Base-by-base conservation (phyloP, 2,329 filamentous ascomycete genomes). In the Fusarium napiforme region DNA sequence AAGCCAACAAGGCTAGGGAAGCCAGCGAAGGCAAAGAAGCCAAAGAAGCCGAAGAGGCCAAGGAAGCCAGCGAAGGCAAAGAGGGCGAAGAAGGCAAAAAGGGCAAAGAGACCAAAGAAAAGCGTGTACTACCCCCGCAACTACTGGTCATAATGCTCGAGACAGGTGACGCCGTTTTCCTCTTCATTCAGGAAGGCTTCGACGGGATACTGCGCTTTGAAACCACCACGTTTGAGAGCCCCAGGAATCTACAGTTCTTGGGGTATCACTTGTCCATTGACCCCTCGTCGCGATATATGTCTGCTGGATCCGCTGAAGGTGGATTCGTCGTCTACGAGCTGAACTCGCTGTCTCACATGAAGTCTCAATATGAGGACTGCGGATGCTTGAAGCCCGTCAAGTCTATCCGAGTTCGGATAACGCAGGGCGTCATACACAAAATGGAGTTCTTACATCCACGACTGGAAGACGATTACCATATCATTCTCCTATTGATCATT, bases 401-500 rank as follows among this genome's bases (percentile, higher is more conserved):
- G 67, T 81, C 80, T 1, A 80, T 76, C 43, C 78, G 82, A 23
- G 78, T 84, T 23, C 84, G 87, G 15, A 73, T 81, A 15, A 84
- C 94, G 12, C 88, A 91, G 12, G 95, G 93, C 2, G 86, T 91
- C n/a, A 93, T 98, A 62, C 87, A 96, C 76, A 93, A 94, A 75
- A 91, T 98, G 86, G 93, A 95, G 28, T 99, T 98, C 73, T 86
- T 99, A 6, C 90, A 93, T 67, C 93, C 95, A 12, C 86, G 87
- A 15, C 82, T 87, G 1, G 87, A 90, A 60, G 91, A 95, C 68
- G 87, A 90, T 15, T 86, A 91, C 60, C 91, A 91, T 75, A 89
- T 97, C 47, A 91, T 97, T n/a, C 86, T 98, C 7, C 84, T 97
- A 16, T 83, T 97, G 46, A 86, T 92, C 23, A 77, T 89, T 21